Conservation (phyloP, 2,329 filamentous ascomycete species). For the Aspergillus transmontanensis region DNA sequence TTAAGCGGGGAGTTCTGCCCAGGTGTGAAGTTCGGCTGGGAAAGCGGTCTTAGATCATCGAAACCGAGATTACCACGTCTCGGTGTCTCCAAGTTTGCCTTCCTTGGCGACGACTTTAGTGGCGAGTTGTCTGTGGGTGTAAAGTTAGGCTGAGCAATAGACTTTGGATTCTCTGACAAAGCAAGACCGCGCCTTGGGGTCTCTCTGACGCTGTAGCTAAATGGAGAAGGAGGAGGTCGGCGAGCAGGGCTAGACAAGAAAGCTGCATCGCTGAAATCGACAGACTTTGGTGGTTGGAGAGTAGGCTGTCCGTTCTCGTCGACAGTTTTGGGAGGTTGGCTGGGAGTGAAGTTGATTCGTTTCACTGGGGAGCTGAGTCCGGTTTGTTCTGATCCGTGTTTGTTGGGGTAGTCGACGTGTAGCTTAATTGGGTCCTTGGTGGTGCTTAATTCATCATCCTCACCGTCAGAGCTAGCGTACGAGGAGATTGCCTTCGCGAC, state of each 20-base stretch:
- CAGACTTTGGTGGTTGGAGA: slow-evolving; percentile 28
- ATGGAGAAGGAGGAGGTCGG: slow-evolving; percentile 47
- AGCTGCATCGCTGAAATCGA: slow-evolving; percentile 35
- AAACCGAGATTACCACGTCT: slow-evolving; percentile 16
- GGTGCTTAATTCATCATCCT: slow-evolving; percentile 47
- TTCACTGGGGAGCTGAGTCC: slow-evolving; percentile 38
- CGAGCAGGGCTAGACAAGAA: slow-evolving; percentile 49
- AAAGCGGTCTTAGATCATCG: slow-evolving; percentile 5
- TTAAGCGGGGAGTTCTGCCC: slow-evolving; percentile 24
- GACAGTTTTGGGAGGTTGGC: slow-evolving; percentile 26
- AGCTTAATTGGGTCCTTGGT: slow-evolving; percentile 39
- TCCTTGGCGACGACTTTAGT: slow-evolving; percentile 48
- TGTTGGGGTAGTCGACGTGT: slow-evolving; percentile 38
- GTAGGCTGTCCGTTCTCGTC: slow-evolving; percentile 39
- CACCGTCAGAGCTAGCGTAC: slow-evolving; percentile 41
- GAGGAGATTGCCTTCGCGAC: slow-evolving; percentile 43
- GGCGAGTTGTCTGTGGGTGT: slow-evolving; percentile 39
- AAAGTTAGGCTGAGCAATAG: slow-evolving; percentile 25
- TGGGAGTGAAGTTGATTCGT: slow-evolving; percentile 33
- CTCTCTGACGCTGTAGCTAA: slow-evolving; percentile 45
- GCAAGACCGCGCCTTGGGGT: slow-evolving; percentile 41
- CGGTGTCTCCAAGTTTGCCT: slow-evolving; percentile 29
- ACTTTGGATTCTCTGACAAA: slow-evolving; percentile 24
- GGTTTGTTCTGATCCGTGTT: slow-evolving; percentile 29
- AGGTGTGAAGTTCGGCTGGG: slow-evolving; percentile 24